Conservation (phyloP, 163 green algal species). For the Chlamydomonas reinhardtii region DNA sequence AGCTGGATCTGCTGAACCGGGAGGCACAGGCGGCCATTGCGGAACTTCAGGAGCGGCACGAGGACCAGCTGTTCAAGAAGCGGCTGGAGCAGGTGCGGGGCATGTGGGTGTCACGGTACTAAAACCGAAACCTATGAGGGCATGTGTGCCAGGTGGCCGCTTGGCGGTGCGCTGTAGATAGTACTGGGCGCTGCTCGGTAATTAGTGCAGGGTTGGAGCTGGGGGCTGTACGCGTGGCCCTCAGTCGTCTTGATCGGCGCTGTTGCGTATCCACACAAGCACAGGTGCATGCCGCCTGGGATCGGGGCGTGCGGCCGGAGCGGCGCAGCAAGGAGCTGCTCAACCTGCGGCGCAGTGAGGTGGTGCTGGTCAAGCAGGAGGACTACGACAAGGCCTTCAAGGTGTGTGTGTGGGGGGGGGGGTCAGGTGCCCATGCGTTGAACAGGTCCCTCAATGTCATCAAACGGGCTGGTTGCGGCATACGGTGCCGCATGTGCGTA, state of each 20-base stretch:
- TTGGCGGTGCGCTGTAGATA: too few relatives aligned
- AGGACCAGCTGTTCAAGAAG: conserved; percentile 16
- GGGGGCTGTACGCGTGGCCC: too few relatives aligned
- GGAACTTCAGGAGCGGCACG: conserved; percentile 13
- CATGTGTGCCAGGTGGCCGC: too few relatives aligned
- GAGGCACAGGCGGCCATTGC: not conserved
- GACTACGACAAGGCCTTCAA: not conserved
- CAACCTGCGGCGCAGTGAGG: conserved; percentile 39
- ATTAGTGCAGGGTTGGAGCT: too few relatives aligned
- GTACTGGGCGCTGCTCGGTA: too few relatives aligned
- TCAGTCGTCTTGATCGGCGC: not conserved
- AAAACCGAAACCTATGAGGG: too few relatives aligned
- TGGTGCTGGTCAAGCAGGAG: not conserved
- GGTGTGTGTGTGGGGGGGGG: not conserved
- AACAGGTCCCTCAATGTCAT: too few relatives aligned
- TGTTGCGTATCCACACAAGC: not conserved
- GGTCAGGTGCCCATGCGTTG: too few relatives aligned
- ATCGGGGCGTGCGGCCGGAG: conserved; percentile 6
- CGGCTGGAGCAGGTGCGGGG: conserved; percentile 35
- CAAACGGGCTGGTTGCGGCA: too few relatives aligned
- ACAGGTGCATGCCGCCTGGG: conserved; percentile 1
- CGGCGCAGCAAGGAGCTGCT: conserved; percentile 25
- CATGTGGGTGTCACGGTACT: not conserved
- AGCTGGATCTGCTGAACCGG: conserved; percentile 2
- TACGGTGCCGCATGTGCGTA: too few relatives aligned